phyloP scores from a whole-genome alignment of 768 basidiomycete species.

The Mycena alexandri region DNA sequence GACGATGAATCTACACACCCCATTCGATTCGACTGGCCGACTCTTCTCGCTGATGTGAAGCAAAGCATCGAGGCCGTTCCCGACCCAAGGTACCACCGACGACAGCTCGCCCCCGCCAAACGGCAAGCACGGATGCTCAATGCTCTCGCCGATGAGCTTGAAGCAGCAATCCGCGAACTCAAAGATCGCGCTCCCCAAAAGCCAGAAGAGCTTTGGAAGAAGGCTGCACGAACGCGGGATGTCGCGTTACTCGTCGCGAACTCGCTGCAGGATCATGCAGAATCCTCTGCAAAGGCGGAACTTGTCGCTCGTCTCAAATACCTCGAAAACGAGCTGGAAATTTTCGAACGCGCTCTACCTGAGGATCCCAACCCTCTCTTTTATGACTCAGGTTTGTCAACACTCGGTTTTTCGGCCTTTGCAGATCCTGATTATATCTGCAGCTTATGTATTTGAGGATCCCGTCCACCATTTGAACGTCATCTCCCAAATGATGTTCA shows the following conservation, averaged over 20 bases:
- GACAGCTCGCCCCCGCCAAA: constrained; percentile 4
- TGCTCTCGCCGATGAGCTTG: constrained; percentile 3
- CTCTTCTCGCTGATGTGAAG: constrained; percentile 10
- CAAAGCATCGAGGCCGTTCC: constrained; percentile 3
- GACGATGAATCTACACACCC: not conserved
- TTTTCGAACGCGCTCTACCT: constrained; percentile 5
- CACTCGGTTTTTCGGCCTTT: too few species aligned
- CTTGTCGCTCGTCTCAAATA: not conserved
- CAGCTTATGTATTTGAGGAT: constrained; percentile 15
- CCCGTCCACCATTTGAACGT: constrained; percentile 10
- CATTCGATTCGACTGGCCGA: not conserved
- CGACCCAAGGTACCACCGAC: not conserved
- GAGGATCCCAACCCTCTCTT: constrained; percentile 9
- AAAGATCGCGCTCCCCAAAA: not conserved
- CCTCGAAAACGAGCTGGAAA: constrained; percentile 8
- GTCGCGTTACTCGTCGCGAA: not conserved
- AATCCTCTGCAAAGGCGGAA: not conserved
- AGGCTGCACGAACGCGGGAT: constrained; percentile 1
- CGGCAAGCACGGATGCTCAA: constrained; percentile 1
- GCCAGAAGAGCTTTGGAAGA: not conserved
- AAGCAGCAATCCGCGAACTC: constrained; percentile 4
- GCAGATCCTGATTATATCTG: not conserved
- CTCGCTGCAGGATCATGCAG: constrained; percentile 8
- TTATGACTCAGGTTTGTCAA: constrained; percentile 21
- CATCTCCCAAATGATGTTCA: constrained; percentile 20